phyloP scores from a whole-genome alignment of 2,329 filamentous ascomycete genomes.

The Penicillium sp. region DNA sequence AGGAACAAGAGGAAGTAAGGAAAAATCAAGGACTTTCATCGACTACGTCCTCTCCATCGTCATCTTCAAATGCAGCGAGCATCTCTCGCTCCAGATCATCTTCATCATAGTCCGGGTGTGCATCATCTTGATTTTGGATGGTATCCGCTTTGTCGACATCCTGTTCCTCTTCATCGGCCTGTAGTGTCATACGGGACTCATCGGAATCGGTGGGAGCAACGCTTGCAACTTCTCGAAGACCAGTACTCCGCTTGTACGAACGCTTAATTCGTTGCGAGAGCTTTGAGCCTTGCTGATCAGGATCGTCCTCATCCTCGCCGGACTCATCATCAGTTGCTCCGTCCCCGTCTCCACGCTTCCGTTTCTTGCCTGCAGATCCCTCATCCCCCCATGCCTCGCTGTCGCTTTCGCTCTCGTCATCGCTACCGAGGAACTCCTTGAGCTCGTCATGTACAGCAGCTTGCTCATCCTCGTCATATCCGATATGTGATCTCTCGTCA shows the following conservation, averaged over 20 bases:
- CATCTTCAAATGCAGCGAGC: constrained; percentile 58
- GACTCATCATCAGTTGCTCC: constrained; percentile 23
- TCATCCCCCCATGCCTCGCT: constrained; percentile 42
- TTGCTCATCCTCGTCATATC: constrained; percentile 64
- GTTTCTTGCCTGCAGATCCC: constrained; percentile 31
- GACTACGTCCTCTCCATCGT: constrained; percentile 35
- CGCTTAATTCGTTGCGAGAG: constrained; percentile 43
- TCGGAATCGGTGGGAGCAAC: constrained; percentile 18
- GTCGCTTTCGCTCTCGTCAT: constrained; percentile 52
- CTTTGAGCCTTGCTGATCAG: constrained; percentile 40
- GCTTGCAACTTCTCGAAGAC: constrained; percentile 38
- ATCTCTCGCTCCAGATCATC: constrained; percentile 56
- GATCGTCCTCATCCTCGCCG: constrained; percentile 34
- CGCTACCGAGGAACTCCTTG: constrained; percentile 65
- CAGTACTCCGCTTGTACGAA: constrained; percentile 42
- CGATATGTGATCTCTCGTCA: constrained; percentile 51
- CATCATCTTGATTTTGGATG: constrained; percentile 29
- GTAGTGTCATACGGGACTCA: background rate
- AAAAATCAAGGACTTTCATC: constrained; percentile 32
- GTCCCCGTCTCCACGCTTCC: constrained; percentile 35
- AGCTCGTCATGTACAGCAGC: constrained; percentile 69
- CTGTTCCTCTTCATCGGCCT: constrained; percentile 13
- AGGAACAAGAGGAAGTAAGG: constrained; percentile 3
- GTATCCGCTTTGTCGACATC: constrained; percentile 30
- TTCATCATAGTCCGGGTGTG: constrained; percentile 43